phyloP scores from a whole-genome alignment of 768 basidiomycete genomes.

The Russula emetica region DNA sequence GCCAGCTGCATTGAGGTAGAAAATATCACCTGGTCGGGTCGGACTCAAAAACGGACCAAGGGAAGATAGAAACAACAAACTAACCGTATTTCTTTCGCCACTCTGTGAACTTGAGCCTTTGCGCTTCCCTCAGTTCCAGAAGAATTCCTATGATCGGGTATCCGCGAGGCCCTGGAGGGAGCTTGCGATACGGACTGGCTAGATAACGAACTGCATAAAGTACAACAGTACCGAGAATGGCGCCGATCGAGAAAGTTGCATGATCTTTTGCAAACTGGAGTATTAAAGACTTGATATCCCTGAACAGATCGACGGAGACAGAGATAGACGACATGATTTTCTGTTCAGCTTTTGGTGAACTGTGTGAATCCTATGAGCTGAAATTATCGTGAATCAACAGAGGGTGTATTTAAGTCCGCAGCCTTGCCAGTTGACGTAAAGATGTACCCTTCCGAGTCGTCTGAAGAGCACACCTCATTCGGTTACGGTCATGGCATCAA shows the following conservation, averaged over 20 bases:
- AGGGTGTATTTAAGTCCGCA: too few relatives aligned
- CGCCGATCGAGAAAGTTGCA: neutral
- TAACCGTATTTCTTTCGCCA: constrained; percentile 15
- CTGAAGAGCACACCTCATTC: too few relatives aligned
- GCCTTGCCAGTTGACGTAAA: too few relatives aligned
- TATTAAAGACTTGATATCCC: neutral
- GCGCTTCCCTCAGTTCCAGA: neutral
- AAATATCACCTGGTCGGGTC: neutral
- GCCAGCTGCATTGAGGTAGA: constrained; percentile 3
- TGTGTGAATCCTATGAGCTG: too few relatives aligned
- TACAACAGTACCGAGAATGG: neutral
- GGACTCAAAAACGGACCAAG: neutral
- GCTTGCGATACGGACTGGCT: constrained; percentile 11
- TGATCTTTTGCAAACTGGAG: neutral
- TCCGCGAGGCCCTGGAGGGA: constrained; percentile 10
- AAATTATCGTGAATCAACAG: too few relatives aligned
- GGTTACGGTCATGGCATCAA: too few relatives aligned
- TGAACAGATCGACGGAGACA: neutral
- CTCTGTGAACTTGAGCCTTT: constrained; percentile 13
- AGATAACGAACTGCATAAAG: neutral
- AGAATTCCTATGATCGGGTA: constrained; percentile 17
- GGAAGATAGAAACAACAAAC: neutral
- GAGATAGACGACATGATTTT: neutral
- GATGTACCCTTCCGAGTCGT: too few relatives aligned
- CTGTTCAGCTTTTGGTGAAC: too few relatives aligned